Base-by-base conservation (phyloP, 257 asterid genomes). In the Solanum appendiculatum region DNA sequence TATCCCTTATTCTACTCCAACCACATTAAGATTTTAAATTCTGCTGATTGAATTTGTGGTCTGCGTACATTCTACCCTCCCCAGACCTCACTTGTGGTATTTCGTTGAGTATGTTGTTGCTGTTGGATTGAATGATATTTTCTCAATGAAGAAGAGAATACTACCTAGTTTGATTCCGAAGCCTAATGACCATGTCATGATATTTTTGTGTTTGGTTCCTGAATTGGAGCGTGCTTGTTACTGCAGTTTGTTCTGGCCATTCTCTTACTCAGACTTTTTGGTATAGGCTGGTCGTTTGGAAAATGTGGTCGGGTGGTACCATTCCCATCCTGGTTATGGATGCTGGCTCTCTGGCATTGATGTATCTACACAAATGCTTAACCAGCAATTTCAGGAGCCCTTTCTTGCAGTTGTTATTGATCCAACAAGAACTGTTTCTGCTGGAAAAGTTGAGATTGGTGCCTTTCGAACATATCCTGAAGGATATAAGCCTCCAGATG, bases 331-430 rank as follows among this genome's bases (percentile, higher is more conserved):
- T 88, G 99, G 99, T 88, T 97, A 97, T 89, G 99, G 99, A 66
- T 97, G 99, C 89, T 97, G 99, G 99, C 99, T 97, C 80, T 97
- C 99, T 78, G 99, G 99, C 54, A 97, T 97, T 68, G 99, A 97
- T 88, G 99, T 97, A 72, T 91, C 99, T 23, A 97, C 99, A 2
- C 99, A 97, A 88, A 93, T 97, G 99, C 98, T 96, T 86, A 97
- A 97, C 89, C 99, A 97, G 92, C 98, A 95, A 73, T 97, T 40
- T 90, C 98, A 97, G 89, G 99, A 97, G 91, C 99, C 99, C 70
- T 97, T 97, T 90, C 91, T 97, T 66, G 99, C 99, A 3, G 99
- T 97, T 90, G 99, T 97, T 87, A 97, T 97, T 89, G 99, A 97
- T 88, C 99, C 99, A 70, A 97, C 99, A 34, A 93, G 99, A 92